Evolutionary conservation across 768 basidiomycete genomes (phyloP).

Genomic region (Amanita polypyramis): DNA sequence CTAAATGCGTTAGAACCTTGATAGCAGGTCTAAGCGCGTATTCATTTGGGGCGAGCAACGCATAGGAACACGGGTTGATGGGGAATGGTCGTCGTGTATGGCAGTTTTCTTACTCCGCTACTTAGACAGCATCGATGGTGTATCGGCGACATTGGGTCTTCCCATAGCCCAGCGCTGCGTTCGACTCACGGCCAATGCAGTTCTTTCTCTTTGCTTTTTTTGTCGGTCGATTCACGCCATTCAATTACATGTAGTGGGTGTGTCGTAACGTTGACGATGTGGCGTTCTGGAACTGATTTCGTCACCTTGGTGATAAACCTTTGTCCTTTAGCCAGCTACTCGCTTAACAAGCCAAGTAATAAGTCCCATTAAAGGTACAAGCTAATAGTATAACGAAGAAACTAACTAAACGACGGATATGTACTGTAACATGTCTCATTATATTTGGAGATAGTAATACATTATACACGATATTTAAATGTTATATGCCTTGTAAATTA

Average conservation of each 20-base stretch:
- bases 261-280: no score
- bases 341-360: no score
- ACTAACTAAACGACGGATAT: no score
- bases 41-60: not conserved
- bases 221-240: not conserved
- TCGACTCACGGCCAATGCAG: slow-evolving; percentile 44
- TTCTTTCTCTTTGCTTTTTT: not conserved
- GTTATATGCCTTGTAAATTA: not conserved
- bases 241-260: no score
- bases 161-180: slow-evolving; percentile 55
- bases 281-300: no score
- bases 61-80: not conserved
- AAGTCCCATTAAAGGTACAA: no score
- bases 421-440: not conserved
- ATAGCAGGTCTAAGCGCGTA: not conserved
- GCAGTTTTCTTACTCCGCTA: not conserved
- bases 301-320: no score
- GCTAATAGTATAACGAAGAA: no score
- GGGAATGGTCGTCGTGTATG: not conserved
- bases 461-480: not conserved
- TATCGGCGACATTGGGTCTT: slow-evolving; percentile 85
- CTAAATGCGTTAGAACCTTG: not conserved
- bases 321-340: no score
- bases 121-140: slow-evolving; percentile 40
- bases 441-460: not conserved